Conservation (phyloP, 129 eudicot species). For the Mikania micrantha region DNA sequence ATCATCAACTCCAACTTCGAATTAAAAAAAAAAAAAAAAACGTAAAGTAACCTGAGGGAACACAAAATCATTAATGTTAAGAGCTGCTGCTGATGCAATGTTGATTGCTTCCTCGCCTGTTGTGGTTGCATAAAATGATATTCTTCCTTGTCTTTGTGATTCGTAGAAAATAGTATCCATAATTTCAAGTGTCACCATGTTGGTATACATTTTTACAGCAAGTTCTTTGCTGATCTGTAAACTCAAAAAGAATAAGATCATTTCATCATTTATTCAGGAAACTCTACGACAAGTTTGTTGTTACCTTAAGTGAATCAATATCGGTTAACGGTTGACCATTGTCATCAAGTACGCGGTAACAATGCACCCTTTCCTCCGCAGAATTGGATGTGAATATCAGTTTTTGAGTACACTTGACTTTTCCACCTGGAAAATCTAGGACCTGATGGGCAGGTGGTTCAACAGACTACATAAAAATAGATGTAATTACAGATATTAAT, state of each 20-base stretch:
- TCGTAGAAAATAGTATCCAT: conserved; percentile 84
- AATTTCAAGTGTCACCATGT: conserved; percentile 74
- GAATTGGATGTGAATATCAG: conserved; percentile 43
- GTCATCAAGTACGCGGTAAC: conserved; percentile 75
- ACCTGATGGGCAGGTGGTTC: conserved; percentile 33
- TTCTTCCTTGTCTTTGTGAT: conserved; percentile 89
- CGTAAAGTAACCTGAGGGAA: conserved; percentile 66
- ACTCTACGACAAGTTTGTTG: background rate
- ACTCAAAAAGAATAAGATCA: background rate
- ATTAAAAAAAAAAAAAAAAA: background rate
- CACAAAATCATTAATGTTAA: conserved; percentile 49
- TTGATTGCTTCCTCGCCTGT: conserved; percentile 91
- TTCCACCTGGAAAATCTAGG: conserved; percentile 71
- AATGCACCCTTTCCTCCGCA: conserved; percentile 47
- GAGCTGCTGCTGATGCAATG: conserved; percentile 92
- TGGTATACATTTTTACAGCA: conserved; percentile 58
- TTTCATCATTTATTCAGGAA: background rate
- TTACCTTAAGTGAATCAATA: conserved; percentile 41
- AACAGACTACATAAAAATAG: background rate
- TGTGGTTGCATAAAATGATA: conserved; percentile 71
- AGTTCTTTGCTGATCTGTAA: conserved; percentile 57
- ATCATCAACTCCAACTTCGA: conserved; percentile 2
- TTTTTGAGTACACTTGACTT: conserved; percentile 61
- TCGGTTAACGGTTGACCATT: conserved; percentile 30
- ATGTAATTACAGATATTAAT: background rate